Conservation (phyloP, 768 basidiomycete species). For the Lactarius indigo region DNA sequence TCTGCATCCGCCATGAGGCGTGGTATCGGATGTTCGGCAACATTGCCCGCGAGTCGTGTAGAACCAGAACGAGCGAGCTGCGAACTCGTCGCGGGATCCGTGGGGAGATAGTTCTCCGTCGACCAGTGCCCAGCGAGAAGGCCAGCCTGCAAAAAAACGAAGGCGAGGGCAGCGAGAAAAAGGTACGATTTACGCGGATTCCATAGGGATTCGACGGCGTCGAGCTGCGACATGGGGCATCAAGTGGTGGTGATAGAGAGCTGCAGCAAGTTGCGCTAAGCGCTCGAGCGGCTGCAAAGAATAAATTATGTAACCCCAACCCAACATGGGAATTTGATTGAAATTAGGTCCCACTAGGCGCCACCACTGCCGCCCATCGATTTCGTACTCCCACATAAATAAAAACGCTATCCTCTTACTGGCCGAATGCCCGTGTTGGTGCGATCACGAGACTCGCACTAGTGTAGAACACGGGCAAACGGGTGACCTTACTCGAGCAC, state of each 20-base stretch:
- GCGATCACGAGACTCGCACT: no score
- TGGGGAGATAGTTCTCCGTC: conserved; percentile 27
- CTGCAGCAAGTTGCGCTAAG: neutral
- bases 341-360: neutral
- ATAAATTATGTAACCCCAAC: neutral
- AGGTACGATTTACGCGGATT: conserved; percentile 20
- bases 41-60: conserved; percentile 22
- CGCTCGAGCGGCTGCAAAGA: neutral
- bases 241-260: neutral
- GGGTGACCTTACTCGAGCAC: no score
- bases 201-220: conserved; percentile 7
- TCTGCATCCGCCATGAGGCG: conserved; percentile 83
- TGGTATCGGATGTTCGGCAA: conserved; percentile 75
- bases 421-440: no score
- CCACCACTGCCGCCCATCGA: no score
- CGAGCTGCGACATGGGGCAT: conserved; percentile 23
- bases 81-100: conserved; percentile 27
- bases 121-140: conserved; percentile 33
- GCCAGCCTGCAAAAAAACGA: conserved; percentile 35
- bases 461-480: no score
- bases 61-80: conserved; percentile 28
- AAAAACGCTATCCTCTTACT: no score
- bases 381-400: no score
- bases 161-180: conserved; percentile 29
- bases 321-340: neutral